Conservation (phyloP, 345 rosid genomes). For the Acer campestre region DNA sequence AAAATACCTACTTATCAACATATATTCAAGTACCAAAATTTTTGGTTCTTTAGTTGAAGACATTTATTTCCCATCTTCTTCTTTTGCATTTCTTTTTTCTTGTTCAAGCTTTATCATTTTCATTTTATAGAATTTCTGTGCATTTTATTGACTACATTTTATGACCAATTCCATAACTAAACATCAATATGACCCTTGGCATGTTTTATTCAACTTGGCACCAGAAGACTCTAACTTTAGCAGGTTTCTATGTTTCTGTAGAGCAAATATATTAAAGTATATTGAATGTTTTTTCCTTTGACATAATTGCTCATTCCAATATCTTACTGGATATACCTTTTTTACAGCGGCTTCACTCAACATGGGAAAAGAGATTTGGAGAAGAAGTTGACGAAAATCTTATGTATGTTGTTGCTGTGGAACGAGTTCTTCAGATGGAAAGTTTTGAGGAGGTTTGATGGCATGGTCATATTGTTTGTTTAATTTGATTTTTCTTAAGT, state of each 20-base stretch:
- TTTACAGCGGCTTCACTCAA: constrained; percentile 59
- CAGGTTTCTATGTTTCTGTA: not conserved
- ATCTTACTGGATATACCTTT: constrained; percentile 2
- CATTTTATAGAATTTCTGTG: not conserved
- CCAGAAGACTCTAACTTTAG: not conserved
- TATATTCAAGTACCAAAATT: not conserved
- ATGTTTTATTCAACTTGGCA: not conserved
- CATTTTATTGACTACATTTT: not conserved
- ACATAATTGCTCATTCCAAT: not conserved
- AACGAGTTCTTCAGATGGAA: constrained; percentile 81
- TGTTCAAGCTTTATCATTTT: not conserved
- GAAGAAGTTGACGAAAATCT: constrained; percentile 59
- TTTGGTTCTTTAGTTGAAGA: not conserved
- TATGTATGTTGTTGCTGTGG: constrained; percentile 60
- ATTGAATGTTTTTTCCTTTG: not conserved
- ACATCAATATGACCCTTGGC: not conserved
- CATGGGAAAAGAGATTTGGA: constrained; percentile 82
- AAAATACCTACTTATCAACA: not conserved
- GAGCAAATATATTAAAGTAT: not conserved
- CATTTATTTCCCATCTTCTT: constrained; percentile 6
- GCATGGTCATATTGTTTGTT: not conserved
- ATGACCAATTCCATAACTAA: not conserved
- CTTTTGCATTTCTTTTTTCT: not conserved
- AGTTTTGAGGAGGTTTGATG: constrained; percentile 78
- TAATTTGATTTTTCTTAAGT: not conserved